These are phyloP conservation scores for Albugo laibachii DNA, from an alignment of 352 stramenopile species.

Conservation along the genomic window DNA sequence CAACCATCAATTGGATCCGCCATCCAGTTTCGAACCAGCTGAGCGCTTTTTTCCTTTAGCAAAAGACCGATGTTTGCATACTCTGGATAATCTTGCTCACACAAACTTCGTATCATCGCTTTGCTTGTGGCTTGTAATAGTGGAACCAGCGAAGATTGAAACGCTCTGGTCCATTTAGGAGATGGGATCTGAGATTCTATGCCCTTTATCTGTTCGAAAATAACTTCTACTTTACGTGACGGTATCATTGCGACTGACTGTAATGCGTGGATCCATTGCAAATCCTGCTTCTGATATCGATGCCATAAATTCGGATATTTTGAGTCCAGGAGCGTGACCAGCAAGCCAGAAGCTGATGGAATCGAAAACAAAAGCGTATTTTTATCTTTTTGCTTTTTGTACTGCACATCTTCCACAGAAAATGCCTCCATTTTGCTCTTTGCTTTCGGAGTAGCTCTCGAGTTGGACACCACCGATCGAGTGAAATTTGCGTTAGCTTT, in stretches of 20 bases:
- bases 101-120: slow-evolving; percentile 5
- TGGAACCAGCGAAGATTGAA: slow-evolving; percentile 6
- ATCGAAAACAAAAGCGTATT: slow-evolving; percentile 15
- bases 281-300: slow-evolving; percentile 36
- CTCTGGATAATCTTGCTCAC: slow-evolving; percentile 12
- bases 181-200: slow-evolving; percentile 25
- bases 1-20: slow-evolving; percentile 47
- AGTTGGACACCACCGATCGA: too few species aligned
- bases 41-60: slow-evolving; percentile 45
- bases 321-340: slow-evolving; percentile 29
- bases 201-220: slow-evolving; percentile 22
- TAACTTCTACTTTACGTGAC: slow-evolving; percentile 29
- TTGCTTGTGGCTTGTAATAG: neutral
- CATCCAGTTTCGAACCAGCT: slow-evolving; percentile 48
- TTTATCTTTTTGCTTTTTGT: slow-evolving; percentile 29
- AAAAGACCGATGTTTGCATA: slow-evolving; percentile 24
- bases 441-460: too few species aligned
- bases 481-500: too few species aligned
- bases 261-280: slow-evolving; percentile 48
- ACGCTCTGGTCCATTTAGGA: slow-evolving; percentile 11
- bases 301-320: slow-evolving; percentile 8
- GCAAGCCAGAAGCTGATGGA: slow-evolving; percentile 19
- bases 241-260: slow-evolving; percentile 36
- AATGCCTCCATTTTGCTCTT: slow-evolving; percentile 8
- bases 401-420: slow-evolving; percentile 19